These are phyloP conservation scores for Sistotremastrum suecicum DNA, from an alignment of 768 basidiomycete species.

Conservation along the genomic window DNA sequence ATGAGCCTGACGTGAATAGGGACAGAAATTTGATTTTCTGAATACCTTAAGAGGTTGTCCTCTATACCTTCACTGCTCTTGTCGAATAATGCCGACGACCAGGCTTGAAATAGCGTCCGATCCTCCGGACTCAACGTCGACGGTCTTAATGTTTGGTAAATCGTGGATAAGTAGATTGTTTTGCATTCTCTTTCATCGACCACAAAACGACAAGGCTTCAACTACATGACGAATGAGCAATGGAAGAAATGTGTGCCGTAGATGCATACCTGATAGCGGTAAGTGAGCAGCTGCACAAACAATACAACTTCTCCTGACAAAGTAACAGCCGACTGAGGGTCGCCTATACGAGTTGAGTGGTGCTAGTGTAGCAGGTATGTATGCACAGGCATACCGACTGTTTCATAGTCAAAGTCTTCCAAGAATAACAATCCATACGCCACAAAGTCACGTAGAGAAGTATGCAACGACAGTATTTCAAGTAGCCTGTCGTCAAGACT, in stretches of 20 bases:
- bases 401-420: slow-evolving; percentile 67
- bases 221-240: slow-evolving; percentile 35
- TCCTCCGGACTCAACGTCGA: slow-evolving; percentile 31
- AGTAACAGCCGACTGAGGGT: slow-evolving; percentile 70
- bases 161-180: no score
- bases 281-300: slow-evolving; percentile 39
- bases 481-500: slow-evolving; percentile 43
- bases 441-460: slow-evolving; percentile 49
- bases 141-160: not conserved
- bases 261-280: no score
- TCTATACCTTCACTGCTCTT: slow-evolving; percentile 69
- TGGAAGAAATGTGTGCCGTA: slow-evolving; percentile 29
- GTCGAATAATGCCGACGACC: slow-evolving; percentile 74
- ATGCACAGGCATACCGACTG: slow-evolving; percentile 41
- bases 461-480: slow-evolving; percentile 58
- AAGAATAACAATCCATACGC: slow-evolving; percentile 47
- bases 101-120: slow-evolving; percentile 31
- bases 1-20: not conserved
- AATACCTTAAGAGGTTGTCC: slow-evolving; percentile 55
- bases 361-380: slow-evolving; percentile 1
- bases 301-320: slow-evolving; percentile 70
- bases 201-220: not conserved
- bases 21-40: not conserved
- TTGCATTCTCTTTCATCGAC: no score
- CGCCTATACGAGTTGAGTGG: slow-evolving; percentile 30